Evolutionary conservation across 2,329 filamentous ascomycete species (phyloP).

Genomic region (Fusarium sulawesiense): DNA sequence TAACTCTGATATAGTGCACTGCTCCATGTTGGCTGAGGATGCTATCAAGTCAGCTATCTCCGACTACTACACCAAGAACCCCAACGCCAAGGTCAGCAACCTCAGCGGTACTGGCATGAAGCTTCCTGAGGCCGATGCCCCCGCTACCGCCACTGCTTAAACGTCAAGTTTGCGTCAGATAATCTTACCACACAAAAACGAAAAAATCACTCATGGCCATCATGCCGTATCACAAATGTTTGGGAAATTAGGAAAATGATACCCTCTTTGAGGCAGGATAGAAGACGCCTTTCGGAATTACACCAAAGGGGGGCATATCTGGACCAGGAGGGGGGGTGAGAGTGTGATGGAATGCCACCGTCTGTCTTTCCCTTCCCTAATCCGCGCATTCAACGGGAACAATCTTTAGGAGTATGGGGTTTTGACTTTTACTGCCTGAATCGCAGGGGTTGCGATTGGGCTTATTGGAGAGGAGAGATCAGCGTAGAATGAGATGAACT

Average conservation of each 20-base stretch:
- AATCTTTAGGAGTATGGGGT: slow-evolving; percentile 43
- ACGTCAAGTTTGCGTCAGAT: background rate
- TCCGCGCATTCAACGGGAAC: slow-evolving; percentile 32
- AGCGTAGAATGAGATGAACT: slow-evolving; percentile 30
- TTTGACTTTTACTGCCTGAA: slow-evolving; percentile 36
- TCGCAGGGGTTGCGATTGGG: slow-evolving; percentile 19
- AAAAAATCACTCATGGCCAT: slow-evolving; percentile 18
- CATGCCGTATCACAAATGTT: slow-evolving; percentile 14
- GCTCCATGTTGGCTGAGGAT: slow-evolving; percentile 91
- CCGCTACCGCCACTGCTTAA: slow-evolving; percentile 49
- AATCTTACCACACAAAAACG: slow-evolving; percentile 18
- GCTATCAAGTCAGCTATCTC: slow-evolving; percentile 91
- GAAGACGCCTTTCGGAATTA: slow-evolving; percentile 20
- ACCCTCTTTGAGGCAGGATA: slow-evolving; percentile 42
- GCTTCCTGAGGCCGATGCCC: slow-evolving; percentile 67
- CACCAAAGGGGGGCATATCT: slow-evolving; percentile 15
- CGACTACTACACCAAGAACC: slow-evolving; percentile 93
- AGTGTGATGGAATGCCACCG: slow-evolving; percentile 24
- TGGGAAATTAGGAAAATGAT: slow-evolving; percentile 44
- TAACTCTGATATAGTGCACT: slow-evolving; percentile 74
- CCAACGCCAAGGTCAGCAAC: slow-evolving; percentile 76
- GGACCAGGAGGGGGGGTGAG: slow-evolving; percentile 18
- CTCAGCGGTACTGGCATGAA: slow-evolving; percentile 79
- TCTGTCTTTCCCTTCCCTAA: slow-evolving; percentile 24
- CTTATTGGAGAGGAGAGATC: slow-evolving; percentile 16